Evolutionary conservation across 192 early-diverging fungal species (phyloP).

Genomic region (Geranomyces variabilis): DNA sequence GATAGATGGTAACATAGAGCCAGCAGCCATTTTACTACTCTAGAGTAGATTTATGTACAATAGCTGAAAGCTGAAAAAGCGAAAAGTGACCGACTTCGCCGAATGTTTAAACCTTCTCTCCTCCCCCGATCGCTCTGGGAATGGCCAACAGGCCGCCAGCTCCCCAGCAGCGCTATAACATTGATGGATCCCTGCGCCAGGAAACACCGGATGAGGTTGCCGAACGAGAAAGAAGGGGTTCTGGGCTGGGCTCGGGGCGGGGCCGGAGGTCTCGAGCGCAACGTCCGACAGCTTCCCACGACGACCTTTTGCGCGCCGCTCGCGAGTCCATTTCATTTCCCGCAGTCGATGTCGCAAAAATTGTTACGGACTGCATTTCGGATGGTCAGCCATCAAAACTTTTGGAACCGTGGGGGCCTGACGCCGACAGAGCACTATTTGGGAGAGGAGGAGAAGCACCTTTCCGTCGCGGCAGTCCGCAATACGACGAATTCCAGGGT

Average conservation of each 20-base stretch:
- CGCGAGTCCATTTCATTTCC: too few species aligned
- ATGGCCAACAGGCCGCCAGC: too few species aligned
- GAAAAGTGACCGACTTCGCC: too few species aligned
- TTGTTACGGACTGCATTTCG: neutral
- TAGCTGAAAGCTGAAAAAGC: too few species aligned
- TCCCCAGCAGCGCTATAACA: conserved; percentile 18
- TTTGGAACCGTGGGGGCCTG: conserved; percentile 5
- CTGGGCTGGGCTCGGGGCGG: neutral
- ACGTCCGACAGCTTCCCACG: conserved; percentile 1
- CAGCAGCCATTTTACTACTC: too few species aligned
- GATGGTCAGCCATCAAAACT: neutral
- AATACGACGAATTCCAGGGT: conserved; percentile 33
- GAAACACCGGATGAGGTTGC: conserved; percentile 21
- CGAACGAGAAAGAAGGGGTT: conserved; percentile 20
- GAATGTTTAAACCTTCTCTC: too few species aligned
- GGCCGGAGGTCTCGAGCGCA: neutral
- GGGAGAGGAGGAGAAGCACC: conserved; percentile 28
- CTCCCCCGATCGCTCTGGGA: too few species aligned
- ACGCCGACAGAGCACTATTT: conserved; percentile 23
- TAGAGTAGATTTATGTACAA: too few species aligned
- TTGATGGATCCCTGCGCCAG: conserved; percentile 16
- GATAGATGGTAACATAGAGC: too few species aligned
- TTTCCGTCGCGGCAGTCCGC: neutral
- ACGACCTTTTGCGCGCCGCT: neutral
- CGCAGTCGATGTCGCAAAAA: neutral